Percentiles rank a stretch among this genome's conserved stretches.
Evolutionary conservation across 169 alveolate species (phyloP).

Genomic region (Plasmodium adleri): DNA sequence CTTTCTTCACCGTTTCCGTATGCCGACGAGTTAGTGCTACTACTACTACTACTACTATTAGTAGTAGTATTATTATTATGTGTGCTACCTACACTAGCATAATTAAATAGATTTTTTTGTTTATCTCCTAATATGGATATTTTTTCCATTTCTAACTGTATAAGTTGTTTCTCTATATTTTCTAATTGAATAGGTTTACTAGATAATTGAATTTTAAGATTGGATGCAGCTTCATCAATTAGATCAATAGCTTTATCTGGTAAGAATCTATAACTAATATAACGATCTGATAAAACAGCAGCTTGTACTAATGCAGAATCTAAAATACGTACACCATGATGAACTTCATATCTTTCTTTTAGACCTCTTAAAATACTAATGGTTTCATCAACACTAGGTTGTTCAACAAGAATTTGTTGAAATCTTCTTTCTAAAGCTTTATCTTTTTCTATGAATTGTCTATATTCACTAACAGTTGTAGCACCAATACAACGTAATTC

Average conservation of each 20-base stretch:
- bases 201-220: slow-evolving; percentile 86
- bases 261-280: slow-evolving; percentile 82
- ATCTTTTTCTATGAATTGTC: slow-evolving; percentile 91
- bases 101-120: slow-evolving; percentile 7
- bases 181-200: slow-evolving; percentile 90
- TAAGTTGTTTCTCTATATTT: slow-evolving; percentile 85
- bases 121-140: slow-evolving; percentile 83
- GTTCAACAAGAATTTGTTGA: slow-evolving; percentile 91
- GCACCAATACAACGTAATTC: slow-evolving; percentile 92
- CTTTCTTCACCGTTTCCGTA: not conserved
- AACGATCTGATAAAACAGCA: slow-evolving; percentile 88
- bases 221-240: slow-evolving; percentile 92
- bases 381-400: slow-evolving; percentile 89
- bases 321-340: slow-evolving; percentile 91
- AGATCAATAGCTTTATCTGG: slow-evolving; percentile 92
- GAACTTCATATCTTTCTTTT: slow-evolving; percentile 90
- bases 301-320: slow-evolving; percentile 92
- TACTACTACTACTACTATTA: slow-evolving; percentile 33
- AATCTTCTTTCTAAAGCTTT: slow-evolving; percentile 93
- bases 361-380: slow-evolving; percentile 90
- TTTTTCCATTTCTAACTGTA: slow-evolving; percentile 90
- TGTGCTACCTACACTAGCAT: slow-evolving; percentile 26
- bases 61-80: slow-evolving; percentile 15
- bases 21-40: not conserved
- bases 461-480: slow-evolving; percentile 91